Evolutionary conservation across 139 green algal genomes (phyloP), one percentile per base, ranked within the genome.

Genomic region (Closterium sp.): DNA sequence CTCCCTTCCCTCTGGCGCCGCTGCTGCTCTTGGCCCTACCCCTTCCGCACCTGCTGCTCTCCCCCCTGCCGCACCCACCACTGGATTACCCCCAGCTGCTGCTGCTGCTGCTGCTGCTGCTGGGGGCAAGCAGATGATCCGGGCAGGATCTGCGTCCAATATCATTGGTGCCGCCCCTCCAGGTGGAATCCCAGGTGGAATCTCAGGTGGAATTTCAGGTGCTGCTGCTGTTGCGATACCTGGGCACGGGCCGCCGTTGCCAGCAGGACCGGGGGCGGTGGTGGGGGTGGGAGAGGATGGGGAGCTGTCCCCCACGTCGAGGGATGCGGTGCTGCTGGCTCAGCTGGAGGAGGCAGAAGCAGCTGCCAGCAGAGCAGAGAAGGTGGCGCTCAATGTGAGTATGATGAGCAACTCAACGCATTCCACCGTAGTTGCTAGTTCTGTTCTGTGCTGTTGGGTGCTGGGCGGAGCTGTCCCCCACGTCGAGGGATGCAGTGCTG

Each of bases 341-440:
- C 89, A 92, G 42, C 0, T 92, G 62, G 89, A 92, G 4, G 89
- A 92, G 91, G 86, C 32, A 21, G 24, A 31, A 29, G 34, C 42
- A 94, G 42, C 30, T 2, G 87, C 29, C 27, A 38, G 22, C 10
- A 28, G 70, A 31, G 73, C 11, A 38, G 92, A 86, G 86, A 32
- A 24, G 19, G 85, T 50, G 86, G 9, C 85, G 38, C 70, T 45
- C 70, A 84, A 93, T 91, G 86, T n/a, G 88, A 84, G 31, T 31
- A 24, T 96, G 92, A n/a, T n/a, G n/a, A n/a, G n/a, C n/a, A n/a
- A n/a, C n/a, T n/a, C n/a, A n/a, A n/a, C n/a, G n/a, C n/a, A n/a
- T n/a, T n/a, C n/a, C n/a, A n/a, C n/a, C n/a, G n/a, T n/a, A n/a
- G n/a, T n/a, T n/a, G n/a, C n/a, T n/a, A n/a, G n/a, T n/a, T n/a